Percentiles rank a stretch among this genome's conserved stretches.
Conservation (phyloP, 495 filamentous ascomycete genomes). For the Podospora pseudocomata region DNA sequence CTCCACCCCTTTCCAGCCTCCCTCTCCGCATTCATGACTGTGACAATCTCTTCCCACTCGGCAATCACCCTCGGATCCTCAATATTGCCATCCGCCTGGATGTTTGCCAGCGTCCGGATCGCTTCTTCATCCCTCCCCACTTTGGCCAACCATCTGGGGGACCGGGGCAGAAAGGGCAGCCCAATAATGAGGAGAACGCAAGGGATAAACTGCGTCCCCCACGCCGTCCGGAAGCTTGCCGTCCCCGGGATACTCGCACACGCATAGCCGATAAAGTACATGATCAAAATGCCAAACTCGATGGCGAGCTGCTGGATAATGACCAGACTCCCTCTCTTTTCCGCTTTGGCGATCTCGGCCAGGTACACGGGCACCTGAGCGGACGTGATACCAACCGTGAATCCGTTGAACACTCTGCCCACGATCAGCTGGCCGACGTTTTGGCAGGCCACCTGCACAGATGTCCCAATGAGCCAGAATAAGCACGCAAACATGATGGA, state of each 20-base stretch:
- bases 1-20: slow-evolving; percentile 53
- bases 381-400: slow-evolving; percentile 70
- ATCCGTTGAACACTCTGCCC: slow-evolving; percentile 67
- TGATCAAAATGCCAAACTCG: slow-evolving; percentile 60
- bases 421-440: slow-evolving; percentile 62
- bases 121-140: slow-evolving; percentile 66
- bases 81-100: slow-evolving; percentile 62
- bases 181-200: slow-evolving; percentile 59
- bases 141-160: slow-evolving; percentile 70
- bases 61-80: slow-evolving; percentile 66
- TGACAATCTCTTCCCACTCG: slow-evolving; percentile 69
- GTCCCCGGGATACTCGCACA: slow-evolving; percentile 59
- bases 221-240: slow-evolving; percentile 66
- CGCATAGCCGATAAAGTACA: slow-evolving; percentile 45
- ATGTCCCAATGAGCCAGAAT: slow-evolving; percentile 67
- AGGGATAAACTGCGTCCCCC: slow-evolving; percentile 70
- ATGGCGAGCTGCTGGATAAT: slow-evolving; percentile 75
- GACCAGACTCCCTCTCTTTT: slow-evolving; percentile 65
- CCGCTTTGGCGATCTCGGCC: slow-evolving; percentile 65
- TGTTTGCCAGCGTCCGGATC: slow-evolving; percentile 60
- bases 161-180: slow-evolving; percentile 67
- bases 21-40: slow-evolving; percentile 55
- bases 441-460: slow-evolving; percentile 60
- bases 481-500: slow-evolving; percentile 63
- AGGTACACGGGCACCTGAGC: slow-evolving; percentile 82